Percentiles rank a stretch among this genome's conserved stretches.
phyloP scores from a whole-genome alignment of 73 alveolate genomes.

The Breviolum minutum region DNA sequence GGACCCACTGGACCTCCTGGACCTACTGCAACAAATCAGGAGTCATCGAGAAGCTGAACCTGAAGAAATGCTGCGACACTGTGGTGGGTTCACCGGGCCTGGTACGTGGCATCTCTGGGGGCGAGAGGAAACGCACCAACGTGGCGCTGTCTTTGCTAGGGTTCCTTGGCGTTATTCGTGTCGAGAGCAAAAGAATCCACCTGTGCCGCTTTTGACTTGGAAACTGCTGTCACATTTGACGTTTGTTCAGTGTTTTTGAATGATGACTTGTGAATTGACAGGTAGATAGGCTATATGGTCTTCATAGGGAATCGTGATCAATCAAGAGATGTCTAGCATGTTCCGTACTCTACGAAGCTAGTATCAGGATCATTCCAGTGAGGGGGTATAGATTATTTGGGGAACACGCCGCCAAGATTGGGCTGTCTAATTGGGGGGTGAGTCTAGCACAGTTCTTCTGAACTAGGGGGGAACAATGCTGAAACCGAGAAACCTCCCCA shows the following conservation, averaged over 20 bases:
- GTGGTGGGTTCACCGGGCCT: conserved; percentile 81
- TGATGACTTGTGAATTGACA: not conserved
- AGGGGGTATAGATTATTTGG: too few relatives aligned
- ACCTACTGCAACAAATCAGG: not conserved
- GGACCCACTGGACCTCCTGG: too few relatives aligned
- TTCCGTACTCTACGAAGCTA: too few relatives aligned
- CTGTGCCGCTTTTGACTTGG: not conserved
- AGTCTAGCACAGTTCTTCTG: too few relatives aligned
- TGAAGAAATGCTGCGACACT: conserved; percentile 51
- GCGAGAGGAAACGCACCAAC: conserved; percentile 72
- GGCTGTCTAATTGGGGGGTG: too few relatives aligned
- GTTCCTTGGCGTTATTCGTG: not conserved
- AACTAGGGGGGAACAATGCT: too few relatives aligned
- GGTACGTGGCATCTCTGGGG: conserved; percentile 83
- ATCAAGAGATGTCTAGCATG: too few relatives aligned
- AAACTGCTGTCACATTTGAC: not conserved
- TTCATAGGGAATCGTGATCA: not conserved
- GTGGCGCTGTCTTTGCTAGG: conserved; percentile 51
- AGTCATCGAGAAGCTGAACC: conserved; percentile 62
- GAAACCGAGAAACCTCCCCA: too few relatives aligned
- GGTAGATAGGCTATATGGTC: not conserved
- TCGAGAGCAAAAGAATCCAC: too few relatives aligned
- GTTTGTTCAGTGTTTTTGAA: not conserved
- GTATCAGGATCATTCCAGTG: too few relatives aligned
- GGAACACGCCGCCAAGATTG: too few relatives aligned